These are phyloP conservation scores for Euphrasia arctica DNA, from an alignment of 305 asterid species.

Conservation along the genomic window DNA sequence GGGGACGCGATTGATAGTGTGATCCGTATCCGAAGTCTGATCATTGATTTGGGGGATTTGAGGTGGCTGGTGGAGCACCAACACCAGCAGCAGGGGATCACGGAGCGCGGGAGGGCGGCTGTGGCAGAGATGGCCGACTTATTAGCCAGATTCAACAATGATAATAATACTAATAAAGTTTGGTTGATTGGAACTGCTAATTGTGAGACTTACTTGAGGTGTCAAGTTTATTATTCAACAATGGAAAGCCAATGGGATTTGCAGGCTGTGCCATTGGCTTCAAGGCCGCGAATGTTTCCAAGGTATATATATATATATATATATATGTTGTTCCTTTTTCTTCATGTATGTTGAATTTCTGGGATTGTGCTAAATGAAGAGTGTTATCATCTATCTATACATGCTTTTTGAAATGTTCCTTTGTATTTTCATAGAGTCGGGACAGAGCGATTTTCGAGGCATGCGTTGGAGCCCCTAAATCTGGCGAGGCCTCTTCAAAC, in stretches of 20 bases:
- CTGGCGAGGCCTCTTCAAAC: constrained; percentile 36
- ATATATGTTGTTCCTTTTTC: neutral
- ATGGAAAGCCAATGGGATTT: constrained; percentile 95
- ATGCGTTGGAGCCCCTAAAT: constrained; percentile 40
- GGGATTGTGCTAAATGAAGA: constrained; percentile 1
- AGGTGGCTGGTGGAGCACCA: constrained; percentile 82
- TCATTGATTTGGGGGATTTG: constrained; percentile 88
- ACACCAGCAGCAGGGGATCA: constrained; percentile 30
- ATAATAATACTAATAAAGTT: constrained; percentile 35
- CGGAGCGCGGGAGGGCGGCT: constrained; percentile 43
- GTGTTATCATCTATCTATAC: neutral
- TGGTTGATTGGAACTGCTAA: constrained; percentile 93
- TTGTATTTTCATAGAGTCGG: constrained; percentile 32
- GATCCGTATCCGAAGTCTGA: constrained; percentile 47
- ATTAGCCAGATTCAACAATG: constrained; percentile 33
- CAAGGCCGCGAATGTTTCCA: constrained; percentile 63
- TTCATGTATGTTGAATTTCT: neutral
- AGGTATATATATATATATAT: constrained; percentile 40
- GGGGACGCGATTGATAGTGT: constrained; percentile 44
- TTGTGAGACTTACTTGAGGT: constrained; percentile 90
- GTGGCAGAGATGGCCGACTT: constrained; percentile 62
- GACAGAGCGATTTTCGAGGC: constrained; percentile 30
- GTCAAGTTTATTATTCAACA: constrained; percentile 82
- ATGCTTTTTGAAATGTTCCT: neutral
- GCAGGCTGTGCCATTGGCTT: constrained; percentile 78